Evolutionary conservation across 768 basidiomycete genomes (phyloP).

Genomic region (Cystoderma amianthinum): DNA sequence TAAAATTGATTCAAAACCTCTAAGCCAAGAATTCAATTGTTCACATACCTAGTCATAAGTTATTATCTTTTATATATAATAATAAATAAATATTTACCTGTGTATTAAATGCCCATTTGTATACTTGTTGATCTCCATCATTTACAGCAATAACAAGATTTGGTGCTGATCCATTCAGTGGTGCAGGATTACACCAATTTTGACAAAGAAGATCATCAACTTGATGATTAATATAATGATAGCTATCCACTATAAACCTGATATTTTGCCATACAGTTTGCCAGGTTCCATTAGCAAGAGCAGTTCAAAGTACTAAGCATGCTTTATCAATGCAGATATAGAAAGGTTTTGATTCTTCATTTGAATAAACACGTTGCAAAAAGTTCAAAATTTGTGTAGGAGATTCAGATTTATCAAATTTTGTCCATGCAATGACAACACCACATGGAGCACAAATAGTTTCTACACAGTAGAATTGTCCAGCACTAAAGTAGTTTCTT

Average conservation of each 20-base stretch:
- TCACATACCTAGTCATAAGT: no score
- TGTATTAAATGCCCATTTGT: conserved; percentile 19
- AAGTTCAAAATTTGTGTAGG: conserved; percentile 13
- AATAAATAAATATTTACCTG: conserved; percentile 13
- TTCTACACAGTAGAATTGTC: conserved; percentile 18
- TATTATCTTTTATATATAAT: no score
- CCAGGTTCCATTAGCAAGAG: conserved; percentile 3
- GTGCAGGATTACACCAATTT: conserved; percentile 22
- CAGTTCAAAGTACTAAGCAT: conserved; percentile 8
- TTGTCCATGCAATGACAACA: conserved; percentile 18
- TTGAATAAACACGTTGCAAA: conserved; percentile 13
- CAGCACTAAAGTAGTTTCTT: conserved; percentile 10
- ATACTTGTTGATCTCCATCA: conserved; percentile 11
- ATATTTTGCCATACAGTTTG: conserved; percentile 12
- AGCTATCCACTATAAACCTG: conserved; percentile 24
- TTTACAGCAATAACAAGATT: conserved; percentile 16
- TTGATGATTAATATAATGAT: conserved; percentile 22
- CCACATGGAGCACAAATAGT: conserved; percentile 22
- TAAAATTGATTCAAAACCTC: no score
- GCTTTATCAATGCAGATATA: conserved; percentile 20
- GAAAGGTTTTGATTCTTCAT: conserved; percentile 8
- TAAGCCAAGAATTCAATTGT: no score
- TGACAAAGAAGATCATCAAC: conserved; percentile 17
- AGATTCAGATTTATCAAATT: conserved; percentile 20
- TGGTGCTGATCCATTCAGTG: conserved; percentile 18